These are phyloP conservation scores for Pseudogymnoascus sp. DNA, from an alignment of 2,329 filamentous ascomycete genomes.

Conservation along the genomic window DNA sequence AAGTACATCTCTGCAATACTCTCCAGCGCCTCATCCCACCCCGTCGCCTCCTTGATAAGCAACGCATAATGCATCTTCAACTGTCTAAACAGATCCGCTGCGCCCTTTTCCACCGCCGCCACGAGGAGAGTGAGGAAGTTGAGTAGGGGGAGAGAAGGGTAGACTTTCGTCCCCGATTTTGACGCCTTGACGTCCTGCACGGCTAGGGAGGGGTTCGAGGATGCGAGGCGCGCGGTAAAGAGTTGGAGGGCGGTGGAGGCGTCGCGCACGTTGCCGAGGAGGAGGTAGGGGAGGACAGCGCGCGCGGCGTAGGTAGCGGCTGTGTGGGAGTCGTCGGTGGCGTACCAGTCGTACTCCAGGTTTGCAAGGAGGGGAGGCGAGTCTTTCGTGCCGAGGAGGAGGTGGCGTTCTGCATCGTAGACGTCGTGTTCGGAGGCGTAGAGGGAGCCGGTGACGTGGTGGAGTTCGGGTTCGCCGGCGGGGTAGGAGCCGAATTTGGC, in stretches of 20 bases:
- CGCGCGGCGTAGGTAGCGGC: slow-evolving; percentile 81
- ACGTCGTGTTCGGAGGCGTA: slow-evolving; percentile 90
- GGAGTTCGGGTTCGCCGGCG: slow-evolving; percentile 86
- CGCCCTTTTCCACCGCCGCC: slow-evolving; percentile 73
- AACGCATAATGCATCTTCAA: slow-evolving; percentile 73
- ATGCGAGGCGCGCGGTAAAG: slow-evolving; percentile 62
- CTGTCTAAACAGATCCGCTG: slow-evolving; percentile 72
- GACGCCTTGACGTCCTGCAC: slow-evolving; percentile 64
- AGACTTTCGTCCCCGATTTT: slow-evolving; percentile 67
- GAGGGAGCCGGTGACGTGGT: slow-evolving; percentile 81
- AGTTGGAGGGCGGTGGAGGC: slow-evolving; percentile 76
- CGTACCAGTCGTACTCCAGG: slow-evolving; percentile 93
- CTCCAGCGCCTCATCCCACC: slow-evolving; percentile 77
- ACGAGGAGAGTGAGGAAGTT: slow-evolving; percentile 88
- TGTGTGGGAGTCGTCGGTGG: slow-evolving; percentile 77
- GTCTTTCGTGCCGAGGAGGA: slow-evolving; percentile 82
- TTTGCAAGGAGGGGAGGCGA: slow-evolving; percentile 73
- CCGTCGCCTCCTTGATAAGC: slow-evolving; percentile 68
- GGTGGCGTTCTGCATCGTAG: slow-evolving; percentile 88
- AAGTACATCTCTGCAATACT: slow-evolving; percentile 97
- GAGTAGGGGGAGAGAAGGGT: slow-evolving; percentile 84
- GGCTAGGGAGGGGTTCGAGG: slow-evolving; percentile 51
- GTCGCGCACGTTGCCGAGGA: slow-evolving; percentile 83
- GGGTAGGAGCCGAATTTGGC: slow-evolving; percentile 79
- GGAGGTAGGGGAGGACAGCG: slow-evolving; percentile 82